These are phyloP conservation scores for Barbarea vulgaris DNA, from an alignment of 345 rosid genomes.

Conservation along the genomic window DNA sequence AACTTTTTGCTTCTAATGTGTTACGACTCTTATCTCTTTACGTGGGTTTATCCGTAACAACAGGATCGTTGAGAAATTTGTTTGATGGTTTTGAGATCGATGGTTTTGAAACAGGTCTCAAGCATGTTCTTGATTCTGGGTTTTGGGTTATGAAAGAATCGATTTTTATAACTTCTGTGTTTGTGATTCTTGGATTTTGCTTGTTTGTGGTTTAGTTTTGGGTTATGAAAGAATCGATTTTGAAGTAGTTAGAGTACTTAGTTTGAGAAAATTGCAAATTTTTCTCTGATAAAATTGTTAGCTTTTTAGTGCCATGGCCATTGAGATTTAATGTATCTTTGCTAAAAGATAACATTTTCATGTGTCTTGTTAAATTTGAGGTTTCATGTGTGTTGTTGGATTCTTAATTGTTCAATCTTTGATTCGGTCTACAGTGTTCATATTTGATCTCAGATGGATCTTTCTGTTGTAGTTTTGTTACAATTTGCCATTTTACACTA, in stretches of 20 bases:
- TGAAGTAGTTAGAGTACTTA: background rate
- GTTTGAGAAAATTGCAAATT: background rate
- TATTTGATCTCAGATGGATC: conserved; percentile 3
- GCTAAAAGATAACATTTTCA: background rate
- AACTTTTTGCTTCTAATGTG: conserved; percentile 35
- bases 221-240: too few species aligned
- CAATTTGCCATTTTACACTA: background rate
- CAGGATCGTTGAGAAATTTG: conserved; percentile 44
- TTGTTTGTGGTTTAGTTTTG: conserved; percentile 21
- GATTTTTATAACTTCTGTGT: background rate
- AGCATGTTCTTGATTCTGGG: conserved; percentile 34
- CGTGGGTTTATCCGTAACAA: conserved; percentile 29
- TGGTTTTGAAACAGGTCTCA: conserved; percentile 17
- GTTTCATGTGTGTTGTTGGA: too few species aligned
- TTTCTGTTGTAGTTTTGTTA: conserved; percentile 8
- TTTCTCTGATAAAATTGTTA: background rate
- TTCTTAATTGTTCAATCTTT: too few species aligned
- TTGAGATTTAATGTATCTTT: conserved; percentile 2
- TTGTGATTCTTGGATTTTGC: conserved; percentile 14
- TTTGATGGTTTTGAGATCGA: conserved; percentile 30
- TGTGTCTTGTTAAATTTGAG: background rate
- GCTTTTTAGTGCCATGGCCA: background rate
- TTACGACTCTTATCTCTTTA: conserved; percentile 22
- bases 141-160: conserved; percentile 5
- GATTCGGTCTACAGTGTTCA: background rate